Conservation (phyloP, 148 eudicot genomes). For the Limonium bicolor region DNA sequence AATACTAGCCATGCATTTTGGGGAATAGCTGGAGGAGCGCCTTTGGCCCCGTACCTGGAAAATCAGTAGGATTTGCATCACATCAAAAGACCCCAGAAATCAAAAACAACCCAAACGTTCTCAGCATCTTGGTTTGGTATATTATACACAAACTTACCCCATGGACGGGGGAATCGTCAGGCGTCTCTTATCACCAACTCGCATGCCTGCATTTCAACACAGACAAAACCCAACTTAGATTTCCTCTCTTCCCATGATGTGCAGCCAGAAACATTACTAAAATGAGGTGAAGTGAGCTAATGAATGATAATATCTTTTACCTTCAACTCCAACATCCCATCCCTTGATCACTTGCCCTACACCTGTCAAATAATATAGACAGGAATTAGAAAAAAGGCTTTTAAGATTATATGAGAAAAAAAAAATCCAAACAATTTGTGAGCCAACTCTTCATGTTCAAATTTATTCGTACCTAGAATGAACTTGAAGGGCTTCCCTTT, state of each 20-base stretch:
- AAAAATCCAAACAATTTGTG: not conserved
- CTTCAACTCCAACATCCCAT: conserved; percentile 96
- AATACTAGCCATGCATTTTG: conserved; percentile 64
- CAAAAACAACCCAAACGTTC: not conserved
- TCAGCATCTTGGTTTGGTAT: not conserved
- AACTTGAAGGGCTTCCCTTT: conserved; percentile 69
- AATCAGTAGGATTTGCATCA: too few relatives aligned
- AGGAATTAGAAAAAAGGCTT: not conserved
- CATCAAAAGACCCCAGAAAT: too few relatives aligned
- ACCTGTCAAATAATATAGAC: too few relatives aligned
- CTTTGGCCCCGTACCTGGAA: conserved; percentile 55
- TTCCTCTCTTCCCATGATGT: too few relatives aligned
- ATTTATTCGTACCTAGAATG: conserved; percentile 48
- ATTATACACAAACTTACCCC: conserved; percentile 47
- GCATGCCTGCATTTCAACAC: too few relatives aligned
- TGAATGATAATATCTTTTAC: conserved; percentile 13
- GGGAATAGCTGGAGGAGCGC: conserved; percentile 45
- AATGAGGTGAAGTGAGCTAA: too few relatives aligned
- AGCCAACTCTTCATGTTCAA: too few relatives aligned
- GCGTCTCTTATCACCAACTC: conserved; percentile 87
- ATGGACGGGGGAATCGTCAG: conserved; percentile 86
- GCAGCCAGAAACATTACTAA: too few relatives aligned
- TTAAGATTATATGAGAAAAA: not conserved
- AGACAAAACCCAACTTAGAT: too few relatives aligned
- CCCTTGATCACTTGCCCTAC: conserved; percentile 85